Evolutionary conservation across 1,284 basidiomycete species (phyloP).

Genomic region (Cryptococcus depauperatus): DNA sequence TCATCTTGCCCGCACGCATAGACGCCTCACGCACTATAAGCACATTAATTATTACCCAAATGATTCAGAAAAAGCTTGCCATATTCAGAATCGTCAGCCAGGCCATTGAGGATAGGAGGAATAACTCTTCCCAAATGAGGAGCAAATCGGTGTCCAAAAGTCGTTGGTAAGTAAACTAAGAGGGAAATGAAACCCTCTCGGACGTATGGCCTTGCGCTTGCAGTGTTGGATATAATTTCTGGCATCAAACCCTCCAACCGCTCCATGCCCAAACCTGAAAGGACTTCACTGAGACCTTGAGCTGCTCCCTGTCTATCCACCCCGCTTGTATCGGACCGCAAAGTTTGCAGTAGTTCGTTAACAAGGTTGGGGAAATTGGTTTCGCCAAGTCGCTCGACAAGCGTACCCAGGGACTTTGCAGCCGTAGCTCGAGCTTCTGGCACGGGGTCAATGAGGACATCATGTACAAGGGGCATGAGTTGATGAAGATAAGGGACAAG

Average conservation of each 20-base stretch:
- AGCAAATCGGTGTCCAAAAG: slow-evolving; percentile 88
- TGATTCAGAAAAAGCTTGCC: slow-evolving; percentile 18
- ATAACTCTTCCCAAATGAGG: slow-evolving; percentile 94
- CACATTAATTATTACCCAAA: too few species aligned
- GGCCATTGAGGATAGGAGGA: slow-evolving; percentile 80
- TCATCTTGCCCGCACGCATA: slow-evolving; percentile 98
- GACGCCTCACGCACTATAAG: slow-evolving; percentile 93
- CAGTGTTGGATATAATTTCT: slow-evolving; percentile 85
- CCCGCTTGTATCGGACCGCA: slow-evolving; percentile 89
- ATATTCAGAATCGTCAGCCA: slow-evolving; percentile 90
- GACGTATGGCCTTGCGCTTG: slow-evolving; percentile 81
- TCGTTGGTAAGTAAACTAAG: slow-evolving; percentile 90
- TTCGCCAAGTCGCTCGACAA: slow-evolving; percentile 94
- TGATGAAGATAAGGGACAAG: slow-evolving; percentile 89
- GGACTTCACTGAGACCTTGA: slow-evolving; percentile 92
- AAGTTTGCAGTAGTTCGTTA: slow-evolving; percentile 75
- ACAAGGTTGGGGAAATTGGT: slow-evolving; percentile 92
- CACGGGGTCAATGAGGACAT: slow-evolving; percentile 88
- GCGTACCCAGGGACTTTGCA: slow-evolving; percentile 91
- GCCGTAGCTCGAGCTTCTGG: slow-evolving; percentile 96
- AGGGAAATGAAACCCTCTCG: slow-evolving; percentile 98
- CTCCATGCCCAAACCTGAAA: slow-evolving; percentile 94
- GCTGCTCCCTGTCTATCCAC: slow-evolving; percentile 95
- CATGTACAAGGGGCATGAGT: slow-evolving; percentile 83
- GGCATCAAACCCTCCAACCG: slow-evolving; percentile 89